Evolutionary conservation across 805 yeast genomes (phyloP).

Genomic region (Zygotorulaspora danielsina): DNA sequence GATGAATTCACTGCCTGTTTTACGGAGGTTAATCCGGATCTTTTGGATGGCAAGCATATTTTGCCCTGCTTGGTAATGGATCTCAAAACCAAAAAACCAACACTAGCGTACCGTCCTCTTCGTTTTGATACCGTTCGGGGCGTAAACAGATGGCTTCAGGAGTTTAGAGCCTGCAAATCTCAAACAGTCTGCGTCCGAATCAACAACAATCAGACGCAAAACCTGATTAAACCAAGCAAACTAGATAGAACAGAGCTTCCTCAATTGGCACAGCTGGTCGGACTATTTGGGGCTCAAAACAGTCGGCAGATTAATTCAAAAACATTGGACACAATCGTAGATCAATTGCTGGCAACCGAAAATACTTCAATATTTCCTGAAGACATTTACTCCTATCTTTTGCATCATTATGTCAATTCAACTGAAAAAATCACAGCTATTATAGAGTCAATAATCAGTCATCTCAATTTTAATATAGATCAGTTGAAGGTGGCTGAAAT

Average conservation of each 20-base stretch:
- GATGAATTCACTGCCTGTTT: conserved; percentile 27
- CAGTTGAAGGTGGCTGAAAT: conserved; percentile 21
- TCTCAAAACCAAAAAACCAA: conserved; percentile 4
- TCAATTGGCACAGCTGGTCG: conserved; percentile 8
- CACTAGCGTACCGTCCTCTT: conserved; percentile 12
- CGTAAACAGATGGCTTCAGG: conserved; percentile 22
- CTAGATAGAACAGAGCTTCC: conserved; percentile 11
- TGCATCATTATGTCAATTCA: conserved; percentile 23
- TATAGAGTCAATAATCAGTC: conserved; percentile 18
- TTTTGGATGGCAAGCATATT: conserved; percentile 21
- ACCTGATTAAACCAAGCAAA: conserved; percentile 14
- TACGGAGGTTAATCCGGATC: conserved; percentile 17
- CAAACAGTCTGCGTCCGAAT: conserved; percentile 1
- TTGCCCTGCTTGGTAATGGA: conserved; percentile 19
- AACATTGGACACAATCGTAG: conserved; percentile 11
- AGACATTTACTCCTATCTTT: conserved; percentile 34
- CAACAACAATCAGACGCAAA: conserved; percentile 5
- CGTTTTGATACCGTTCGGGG: conserved; percentile 18
- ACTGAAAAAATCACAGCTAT: conserved; percentile 12
- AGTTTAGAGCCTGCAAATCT: conserved; percentile 5
- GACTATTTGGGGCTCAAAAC: conserved; percentile 11
- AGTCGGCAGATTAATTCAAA: conserved; percentile 9
- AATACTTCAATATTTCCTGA: conserved; percentile 27
- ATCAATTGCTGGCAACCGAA: conserved; percentile 8
- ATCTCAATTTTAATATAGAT: conserved; percentile 20